Conservation (phyloP, 768 basidiomycete genomes). For the Naematelia encephala region DNA sequence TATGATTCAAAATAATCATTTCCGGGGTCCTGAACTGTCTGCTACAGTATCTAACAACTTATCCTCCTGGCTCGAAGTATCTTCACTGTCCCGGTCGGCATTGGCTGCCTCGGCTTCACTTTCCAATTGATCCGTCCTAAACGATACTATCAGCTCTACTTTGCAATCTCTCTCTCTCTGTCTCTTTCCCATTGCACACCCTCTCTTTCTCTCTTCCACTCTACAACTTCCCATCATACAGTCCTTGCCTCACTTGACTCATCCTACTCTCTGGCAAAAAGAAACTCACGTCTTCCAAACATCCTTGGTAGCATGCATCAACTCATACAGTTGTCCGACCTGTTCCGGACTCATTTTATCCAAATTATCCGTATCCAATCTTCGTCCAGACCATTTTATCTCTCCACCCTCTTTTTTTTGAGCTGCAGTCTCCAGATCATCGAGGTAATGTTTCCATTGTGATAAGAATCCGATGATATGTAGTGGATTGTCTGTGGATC, state of each 20-base stretch:
- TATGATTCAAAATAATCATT: background rate
- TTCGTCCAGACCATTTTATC: constrained; percentile 39
- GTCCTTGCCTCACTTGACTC: too few species aligned
- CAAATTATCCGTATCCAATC: constrained; percentile 46
- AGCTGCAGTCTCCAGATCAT: constrained; percentile 57
- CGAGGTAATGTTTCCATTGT: constrained; percentile 92
- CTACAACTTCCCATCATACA: too few species aligned
- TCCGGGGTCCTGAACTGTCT: background rate
- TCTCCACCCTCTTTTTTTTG: constrained; percentile 7
- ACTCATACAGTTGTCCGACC: constrained; percentile 85
- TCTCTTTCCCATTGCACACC: too few species aligned
- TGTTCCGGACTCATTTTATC: constrained; percentile 69
- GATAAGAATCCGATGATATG: constrained; percentile 92
- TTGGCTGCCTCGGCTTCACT: background rate
- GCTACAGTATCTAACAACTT: background rate
- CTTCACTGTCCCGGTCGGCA: background rate
- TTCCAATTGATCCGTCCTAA: background rate
- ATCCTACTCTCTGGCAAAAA: too few species aligned
- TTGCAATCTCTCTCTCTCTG: too few species aligned
- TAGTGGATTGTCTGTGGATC: constrained; percentile 71
- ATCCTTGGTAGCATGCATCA: constrained; percentile 86
- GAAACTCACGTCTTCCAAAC: constrained; percentile 68
- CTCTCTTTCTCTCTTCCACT: too few species aligned
- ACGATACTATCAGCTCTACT: background rate
- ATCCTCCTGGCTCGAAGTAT: background rate